Percentiles rank a stretch among this genome's conserved stretches.
Evolutionary conservation across 441 rosid species (phyloP).

Genomic region (Pelargonium cotyledonis): DNA sequence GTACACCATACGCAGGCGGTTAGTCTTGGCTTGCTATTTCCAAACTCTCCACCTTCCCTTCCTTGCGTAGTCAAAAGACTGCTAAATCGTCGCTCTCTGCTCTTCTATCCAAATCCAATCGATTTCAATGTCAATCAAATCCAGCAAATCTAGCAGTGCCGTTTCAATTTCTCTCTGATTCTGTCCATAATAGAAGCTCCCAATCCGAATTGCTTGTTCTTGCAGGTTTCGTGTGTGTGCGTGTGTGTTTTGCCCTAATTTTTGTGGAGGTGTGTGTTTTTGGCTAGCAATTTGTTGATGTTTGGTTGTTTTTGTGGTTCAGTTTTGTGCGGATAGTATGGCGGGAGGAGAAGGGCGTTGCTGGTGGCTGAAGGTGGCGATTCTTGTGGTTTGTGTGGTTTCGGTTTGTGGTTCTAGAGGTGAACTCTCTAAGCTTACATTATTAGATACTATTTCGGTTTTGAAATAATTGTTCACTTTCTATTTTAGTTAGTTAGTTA

Average conservation of each 20-base stretch:
- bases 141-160: neutral
- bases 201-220: neutral
- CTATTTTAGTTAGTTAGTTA: neutral
- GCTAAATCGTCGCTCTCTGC: too few relatives aligned
- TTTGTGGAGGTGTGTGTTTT: neutral
- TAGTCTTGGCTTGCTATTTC: too few relatives aligned
- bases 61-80: too few relatives aligned
- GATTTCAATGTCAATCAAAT: too few relatives aligned
- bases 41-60: too few relatives aligned
- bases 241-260: neutral
- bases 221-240: neutral
- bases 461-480: neutral
- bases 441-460: neutral
- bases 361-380: neutral
- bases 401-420: constrained; percentile 1
- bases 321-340: neutral
- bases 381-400: neutral
- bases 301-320: neutral
- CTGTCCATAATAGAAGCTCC: neutral
- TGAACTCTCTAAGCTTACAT: neutral
- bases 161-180: neutral
- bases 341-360: constrained; percentile 3
- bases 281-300: neutral
- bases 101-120: too few relatives aligned
- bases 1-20: too few relatives aligned